These are phyloP conservation scores for Aspergillus persii DNA, from an alignment of 2,329 filamentous ascomycete species.

Conservation along the genomic window DNA sequence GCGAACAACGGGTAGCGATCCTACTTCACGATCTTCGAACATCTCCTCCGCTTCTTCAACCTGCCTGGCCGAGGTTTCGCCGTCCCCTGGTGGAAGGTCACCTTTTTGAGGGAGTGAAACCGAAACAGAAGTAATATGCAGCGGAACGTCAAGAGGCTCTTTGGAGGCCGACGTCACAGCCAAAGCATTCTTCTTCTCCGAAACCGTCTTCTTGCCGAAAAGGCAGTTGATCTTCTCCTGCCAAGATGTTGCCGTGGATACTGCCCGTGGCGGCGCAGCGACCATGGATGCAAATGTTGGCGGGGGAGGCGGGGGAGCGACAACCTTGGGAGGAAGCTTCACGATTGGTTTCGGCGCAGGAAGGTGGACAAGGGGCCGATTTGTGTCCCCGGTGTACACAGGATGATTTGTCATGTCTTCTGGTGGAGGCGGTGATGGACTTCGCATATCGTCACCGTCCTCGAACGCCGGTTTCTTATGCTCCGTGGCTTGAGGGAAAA, in stretches of 20 bases:
- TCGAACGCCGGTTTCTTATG: constrained; percentile 32
- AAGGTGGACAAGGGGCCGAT: constrained; percentile 56
- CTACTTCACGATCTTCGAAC: constrained; percentile 78
- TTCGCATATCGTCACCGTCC: constrained; percentile 35
- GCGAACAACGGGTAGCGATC: constrained; percentile 68
- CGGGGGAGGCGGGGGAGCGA: constrained; percentile 44
- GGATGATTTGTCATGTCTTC: constrained; percentile 57
- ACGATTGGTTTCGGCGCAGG: constrained; percentile 69
- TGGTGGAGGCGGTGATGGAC: constrained; percentile 56
- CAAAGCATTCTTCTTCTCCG: constrained; percentile 54
- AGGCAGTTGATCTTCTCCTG: constrained; percentile 82
- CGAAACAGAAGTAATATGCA: constrained; percentile 56
- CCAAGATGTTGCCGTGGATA: constrained; percentile 59
- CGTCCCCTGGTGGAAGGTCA: constrained; percentile 41
- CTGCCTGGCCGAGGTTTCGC: constrained; percentile 59
- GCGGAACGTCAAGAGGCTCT: constrained; percentile 60
- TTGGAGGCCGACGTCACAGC: constrained; percentile 68
- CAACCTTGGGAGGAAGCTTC: constrained; percentile 66
- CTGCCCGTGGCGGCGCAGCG: constrained; percentile 38
- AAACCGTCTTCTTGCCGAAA: constrained; percentile 58
- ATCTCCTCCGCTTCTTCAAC: constrained; percentile 78
- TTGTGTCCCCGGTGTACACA: constrained; percentile 51
- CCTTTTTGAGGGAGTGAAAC: constrained; percentile 63
- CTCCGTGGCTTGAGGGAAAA: constrained; percentile 46
- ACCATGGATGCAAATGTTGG: constrained; percentile 47